Percentiles rank a stretch among this genome's conserved stretches.
phyloP scores from a whole-genome alignment of 768 basidiomycete genomes.

The Pisolithus marmoratus region DNA sequence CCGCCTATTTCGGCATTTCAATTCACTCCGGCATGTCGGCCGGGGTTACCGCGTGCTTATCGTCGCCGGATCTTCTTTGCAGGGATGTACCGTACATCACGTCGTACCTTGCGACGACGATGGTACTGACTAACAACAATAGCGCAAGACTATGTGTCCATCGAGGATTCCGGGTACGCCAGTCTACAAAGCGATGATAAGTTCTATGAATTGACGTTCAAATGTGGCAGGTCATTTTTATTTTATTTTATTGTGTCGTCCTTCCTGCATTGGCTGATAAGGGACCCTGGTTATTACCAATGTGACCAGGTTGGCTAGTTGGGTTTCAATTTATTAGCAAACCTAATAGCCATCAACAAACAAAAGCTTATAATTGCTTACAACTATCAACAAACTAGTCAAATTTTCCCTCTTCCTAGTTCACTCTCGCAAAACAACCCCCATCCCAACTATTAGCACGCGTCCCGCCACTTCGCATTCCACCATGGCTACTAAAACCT shows the following conservation, averaged over 20 bases:
- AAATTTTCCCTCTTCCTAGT: constrained; percentile 35
- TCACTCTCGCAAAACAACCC: constrained; percentile 12
- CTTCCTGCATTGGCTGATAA: constrained; percentile 4
- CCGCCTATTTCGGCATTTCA: constrained; percentile 22
- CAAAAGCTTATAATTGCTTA: constrained; percentile 33
- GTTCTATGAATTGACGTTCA: not conserved
- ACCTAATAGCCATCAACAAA: constrained; percentile 35
- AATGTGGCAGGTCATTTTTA: not conserved
- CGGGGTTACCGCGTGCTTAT: not conserved
- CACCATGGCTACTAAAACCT: constrained; percentile 20
- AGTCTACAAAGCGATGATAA: not conserved
- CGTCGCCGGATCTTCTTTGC: not conserved
- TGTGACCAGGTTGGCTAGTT: constrained; percentile 23
- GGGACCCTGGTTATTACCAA: constrained; percentile 21
- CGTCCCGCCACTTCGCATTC: constrained; percentile 14
- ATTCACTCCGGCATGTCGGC: constrained; percentile 23
- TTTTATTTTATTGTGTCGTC: not conserved
- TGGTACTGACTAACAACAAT: no score
- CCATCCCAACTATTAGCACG: constrained; percentile 19
- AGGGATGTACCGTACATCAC: no score
- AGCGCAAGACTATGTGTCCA: no score
- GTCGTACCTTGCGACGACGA: no score
- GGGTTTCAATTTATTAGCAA: constrained; percentile 31
- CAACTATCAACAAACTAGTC: constrained; percentile 33
- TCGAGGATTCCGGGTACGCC: no score